Evolutionary conservation across 768 basidiomycete genomes (phyloP).

Genomic region (Termitomyces sp.): DNA sequence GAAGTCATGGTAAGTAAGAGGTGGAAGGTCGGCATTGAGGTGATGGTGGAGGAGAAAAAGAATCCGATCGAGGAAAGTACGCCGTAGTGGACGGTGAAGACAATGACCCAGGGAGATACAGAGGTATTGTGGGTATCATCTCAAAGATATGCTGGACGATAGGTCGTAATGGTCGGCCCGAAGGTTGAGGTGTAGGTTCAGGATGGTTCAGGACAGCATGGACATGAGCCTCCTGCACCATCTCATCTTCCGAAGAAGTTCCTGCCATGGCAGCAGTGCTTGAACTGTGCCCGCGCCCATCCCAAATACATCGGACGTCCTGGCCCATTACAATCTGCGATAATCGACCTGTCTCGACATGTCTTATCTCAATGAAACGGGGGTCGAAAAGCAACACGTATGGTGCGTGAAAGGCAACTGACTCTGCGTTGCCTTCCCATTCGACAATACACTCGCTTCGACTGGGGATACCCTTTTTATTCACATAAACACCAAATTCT

Average conservation of each 20-base stretch:
- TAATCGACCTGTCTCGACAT: slow-evolving; percentile 74
- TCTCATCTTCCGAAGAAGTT: slow-evolving; percentile 37
- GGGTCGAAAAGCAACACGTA: slow-evolving; percentile 85
- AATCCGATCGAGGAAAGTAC: slow-evolving; percentile 40
- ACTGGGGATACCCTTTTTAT: slow-evolving; percentile 86
- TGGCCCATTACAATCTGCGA: slow-evolving; percentile 79
- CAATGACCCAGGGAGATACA: slow-evolving; percentile 60
- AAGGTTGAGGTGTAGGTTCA: slow-evolving; percentile 34
- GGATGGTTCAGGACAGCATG: slow-evolving; percentile 79
- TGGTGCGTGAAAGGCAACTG: slow-evolving; percentile 84
- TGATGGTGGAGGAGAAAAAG: slow-evolving; percentile 52
- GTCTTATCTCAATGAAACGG: slow-evolving; percentile 87
- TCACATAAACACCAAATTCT: slow-evolving; percentile 92
- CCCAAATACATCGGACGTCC: slow-evolving; percentile 86
- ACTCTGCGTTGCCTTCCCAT: slow-evolving; percentile 91
- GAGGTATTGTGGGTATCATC: slow-evolving; percentile 69
- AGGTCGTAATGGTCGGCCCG: slow-evolving; percentile 36
- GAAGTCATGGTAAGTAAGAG: slow-evolving; percentile 6
- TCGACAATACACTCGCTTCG: slow-evolving; percentile 71
- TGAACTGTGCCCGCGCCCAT: slow-evolving; percentile 59
- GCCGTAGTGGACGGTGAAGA: slow-evolving; percentile 48
- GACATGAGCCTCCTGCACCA: slow-evolving; percentile 75
- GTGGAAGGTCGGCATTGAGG: slow-evolving; percentile 33
- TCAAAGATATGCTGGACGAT: slow-evolving; percentile 73
- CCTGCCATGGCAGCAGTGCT: slow-evolving; percentile 62